phyloP scores from a whole-genome alignment of 1,139 yeast species.

The Kodamaea alishanica region DNA sequence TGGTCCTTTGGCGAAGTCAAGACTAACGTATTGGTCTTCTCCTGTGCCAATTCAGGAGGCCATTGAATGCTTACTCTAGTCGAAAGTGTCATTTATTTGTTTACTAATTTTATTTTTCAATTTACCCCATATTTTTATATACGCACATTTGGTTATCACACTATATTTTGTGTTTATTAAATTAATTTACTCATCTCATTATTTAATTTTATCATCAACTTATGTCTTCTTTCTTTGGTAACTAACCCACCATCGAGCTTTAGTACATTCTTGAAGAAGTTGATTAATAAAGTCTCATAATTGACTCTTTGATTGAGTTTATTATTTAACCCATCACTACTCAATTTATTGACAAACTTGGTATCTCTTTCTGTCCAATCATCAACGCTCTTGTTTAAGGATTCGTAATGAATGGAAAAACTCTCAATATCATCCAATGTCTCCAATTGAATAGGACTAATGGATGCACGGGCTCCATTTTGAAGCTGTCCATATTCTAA shows the following conservation, averaged over 20 bases:
- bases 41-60: conserved; percentile 43
- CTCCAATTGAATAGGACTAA: conserved; percentile 38
- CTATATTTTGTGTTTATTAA: neutral
- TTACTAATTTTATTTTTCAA: neutral
- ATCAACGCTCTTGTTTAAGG: conserved; percentile 28
- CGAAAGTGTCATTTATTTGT: conserved; percentile 30
- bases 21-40: conserved; percentile 51
- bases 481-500: conserved; percentile 21
- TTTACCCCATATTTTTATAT: neutral
- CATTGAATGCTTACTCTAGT: conserved; percentile 52
- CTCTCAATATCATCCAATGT: conserved; percentile 45
- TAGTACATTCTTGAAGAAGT: conserved; percentile 32
- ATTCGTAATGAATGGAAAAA: conserved; percentile 40
- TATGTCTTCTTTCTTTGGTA: conserved; percentile 19
- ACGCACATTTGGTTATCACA: neutral
- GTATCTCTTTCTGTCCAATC: conserved; percentile 41
- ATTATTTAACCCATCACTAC: conserved; percentile 16
- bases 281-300: conserved; percentile 38
- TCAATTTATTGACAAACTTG: conserved; percentile 22
- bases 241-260: conserved; percentile 41
- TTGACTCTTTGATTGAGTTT: conserved; percentile 30
- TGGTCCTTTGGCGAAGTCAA: conserved; percentile 42
- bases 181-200: conserved; percentile 2
- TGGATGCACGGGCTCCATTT: conserved; percentile 3
- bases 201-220: conserved; percentile 18